Evolutionary conservation across 345 rosid genomes (phyloP).

Genomic region (Crucihimalaya himalaica): DNA sequence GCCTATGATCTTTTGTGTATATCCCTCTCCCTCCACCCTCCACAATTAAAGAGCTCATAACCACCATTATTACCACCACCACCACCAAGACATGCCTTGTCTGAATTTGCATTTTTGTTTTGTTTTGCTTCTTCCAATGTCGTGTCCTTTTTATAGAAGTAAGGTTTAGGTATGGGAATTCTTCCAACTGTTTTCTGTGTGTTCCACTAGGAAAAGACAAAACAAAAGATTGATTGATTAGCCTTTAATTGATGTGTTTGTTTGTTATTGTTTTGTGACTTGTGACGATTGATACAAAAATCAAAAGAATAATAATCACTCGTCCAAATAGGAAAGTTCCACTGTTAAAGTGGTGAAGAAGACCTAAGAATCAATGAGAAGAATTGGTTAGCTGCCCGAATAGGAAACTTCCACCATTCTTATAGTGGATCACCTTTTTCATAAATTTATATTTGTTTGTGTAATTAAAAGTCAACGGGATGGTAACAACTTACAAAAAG

Average conservation of each 20-base stretch:
- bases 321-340: slow-evolving; percentile 40
- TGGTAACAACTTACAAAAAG: slow-evolving; percentile 28
- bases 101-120: slow-evolving; percentile 29
- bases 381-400: slow-evolving; percentile 37
- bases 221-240: slow-evolving; percentile 34
- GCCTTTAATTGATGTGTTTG: slow-evolving; percentile 23
- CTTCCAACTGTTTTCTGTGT: slow-evolving; percentile 23
- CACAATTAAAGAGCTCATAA: slow-evolving; percentile 25
- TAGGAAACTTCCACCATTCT: slow-evolving; percentile 41
- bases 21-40: slow-evolving; percentile 37
- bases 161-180: neutral
- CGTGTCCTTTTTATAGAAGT: slow-evolving; percentile 27
- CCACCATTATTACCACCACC: slow-evolving; percentile 21
- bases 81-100: slow-evolving; percentile 14
- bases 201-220: slow-evolving; percentile 33
- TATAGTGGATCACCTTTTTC: slow-evolving; percentile 20
- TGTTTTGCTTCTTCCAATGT: slow-evolving; percentile 23
- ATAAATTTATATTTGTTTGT: neutral
- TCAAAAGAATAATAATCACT: slow-evolving; percentile 15
- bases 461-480: slow-evolving; percentile 15
- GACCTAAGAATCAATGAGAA: slow-evolving; percentile 27
- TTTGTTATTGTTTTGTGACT: slow-evolving; percentile 16
- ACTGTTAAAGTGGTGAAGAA: slow-evolving; percentile 32
- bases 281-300: slow-evolving; percentile 25
- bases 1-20: slow-evolving; percentile 17